phyloP scores from a whole-genome alignment of 2,329 filamentous ascomycete genomes.

The Phoma sp. region DNA sequence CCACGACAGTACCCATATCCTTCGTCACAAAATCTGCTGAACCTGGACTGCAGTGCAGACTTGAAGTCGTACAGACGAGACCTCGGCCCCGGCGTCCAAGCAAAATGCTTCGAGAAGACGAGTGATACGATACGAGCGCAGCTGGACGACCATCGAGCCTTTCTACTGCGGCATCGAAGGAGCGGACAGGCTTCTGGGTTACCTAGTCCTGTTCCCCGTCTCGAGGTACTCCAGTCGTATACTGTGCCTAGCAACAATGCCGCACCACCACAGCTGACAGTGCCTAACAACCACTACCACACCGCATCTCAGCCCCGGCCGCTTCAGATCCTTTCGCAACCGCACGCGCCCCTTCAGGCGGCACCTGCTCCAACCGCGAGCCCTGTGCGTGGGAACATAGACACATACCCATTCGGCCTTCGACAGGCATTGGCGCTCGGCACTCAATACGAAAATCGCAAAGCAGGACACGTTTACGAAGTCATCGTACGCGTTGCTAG shows the following conservation, averaged over 20 bases:
- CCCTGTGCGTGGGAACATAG: slow-evolving; percentile 12
- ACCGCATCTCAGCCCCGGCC: slow-evolving; percentile 14
- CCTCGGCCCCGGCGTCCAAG: slow-evolving; percentile 31
- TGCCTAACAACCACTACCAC: slow-evolving; percentile 4
- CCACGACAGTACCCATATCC: slow-evolving; percentile 18
- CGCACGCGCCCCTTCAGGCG: slow-evolving; percentile 11
- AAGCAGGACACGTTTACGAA: background rate
- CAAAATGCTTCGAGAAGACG: slow-evolving; percentile 26
- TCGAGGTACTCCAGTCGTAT: slow-evolving; percentile 11
- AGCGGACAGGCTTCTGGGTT: slow-evolving; percentile 11
- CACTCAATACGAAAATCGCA: background rate
- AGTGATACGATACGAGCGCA: slow-evolving; percentile 29
- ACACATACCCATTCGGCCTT: slow-evolving; percentile 20
- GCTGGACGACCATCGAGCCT: slow-evolving; percentile 29
- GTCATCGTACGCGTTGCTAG: background rate
- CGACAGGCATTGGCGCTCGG: slow-evolving; percentile 1
- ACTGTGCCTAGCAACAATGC: slow-evolving; percentile 7
- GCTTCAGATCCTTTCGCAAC: slow-evolving; percentile 16
- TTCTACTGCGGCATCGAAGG: slow-evolving; percentile 19
- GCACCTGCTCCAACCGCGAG: background rate
- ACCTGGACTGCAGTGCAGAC: slow-evolving; percentile 32
- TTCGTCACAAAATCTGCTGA: slow-evolving; percentile 22
- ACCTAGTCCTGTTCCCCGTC: slow-evolving; percentile 17
- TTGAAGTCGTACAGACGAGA: slow-evolving; percentile 28
- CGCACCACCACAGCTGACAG: background rate